phyloP scores from a whole-genome alignment of 2,329 filamentous ascomycete genomes.

The Rutstroemia sp. region DNA sequence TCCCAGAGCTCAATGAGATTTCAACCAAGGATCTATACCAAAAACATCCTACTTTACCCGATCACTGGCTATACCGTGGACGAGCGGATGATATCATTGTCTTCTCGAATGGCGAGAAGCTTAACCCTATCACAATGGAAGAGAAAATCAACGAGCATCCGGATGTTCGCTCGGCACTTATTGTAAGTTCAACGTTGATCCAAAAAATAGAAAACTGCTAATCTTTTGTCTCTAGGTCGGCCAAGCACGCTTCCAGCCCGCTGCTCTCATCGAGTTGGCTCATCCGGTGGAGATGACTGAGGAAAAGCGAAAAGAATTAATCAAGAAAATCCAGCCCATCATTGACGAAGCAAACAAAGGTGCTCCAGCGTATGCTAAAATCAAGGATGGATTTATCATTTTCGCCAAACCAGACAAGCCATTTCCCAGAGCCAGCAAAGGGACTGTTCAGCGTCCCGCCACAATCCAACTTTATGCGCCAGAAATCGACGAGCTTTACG shows the following conservation, averaged over 20 bases:
- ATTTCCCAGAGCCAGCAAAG: conserved; percentile 11
- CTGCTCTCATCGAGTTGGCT: conserved; percentile 11
- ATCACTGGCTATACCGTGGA: not conserved
- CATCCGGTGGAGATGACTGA: not conserved
- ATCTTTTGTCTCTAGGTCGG: conserved; percentile 9
- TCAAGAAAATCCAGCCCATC: conserved; percentile 19
- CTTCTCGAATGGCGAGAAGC: conserved; percentile 37
- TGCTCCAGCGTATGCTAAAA: conserved; percentile 3
- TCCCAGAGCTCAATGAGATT: conserved; percentile 4
- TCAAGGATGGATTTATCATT: not conserved
- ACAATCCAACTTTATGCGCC: conserved; percentile 5
- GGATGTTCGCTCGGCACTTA: conserved; percentile 1
- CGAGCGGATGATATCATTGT: conserved; percentile 36
- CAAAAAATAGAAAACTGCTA: conserved; percentile 22
- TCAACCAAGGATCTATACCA: conserved; percentile 1
- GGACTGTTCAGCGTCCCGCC: conserved; percentile 9
- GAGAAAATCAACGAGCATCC: not conserved
- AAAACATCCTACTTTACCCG: not conserved
- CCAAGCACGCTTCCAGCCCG: conserved; percentile 13
- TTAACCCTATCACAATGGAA: conserved; percentile 15
- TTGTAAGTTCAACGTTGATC: not conserved
- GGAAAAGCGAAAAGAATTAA: not conserved
- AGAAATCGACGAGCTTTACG: conserved; percentile 12
- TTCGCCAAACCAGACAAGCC: conserved; percentile 8
- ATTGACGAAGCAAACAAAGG: conserved; percentile 9